Percentiles rank a stretch among this genome's conserved stretches.
Conservation (phyloP, 108 stramenopile genomes). For the Pseudonitzschia multiseries region DNA sequence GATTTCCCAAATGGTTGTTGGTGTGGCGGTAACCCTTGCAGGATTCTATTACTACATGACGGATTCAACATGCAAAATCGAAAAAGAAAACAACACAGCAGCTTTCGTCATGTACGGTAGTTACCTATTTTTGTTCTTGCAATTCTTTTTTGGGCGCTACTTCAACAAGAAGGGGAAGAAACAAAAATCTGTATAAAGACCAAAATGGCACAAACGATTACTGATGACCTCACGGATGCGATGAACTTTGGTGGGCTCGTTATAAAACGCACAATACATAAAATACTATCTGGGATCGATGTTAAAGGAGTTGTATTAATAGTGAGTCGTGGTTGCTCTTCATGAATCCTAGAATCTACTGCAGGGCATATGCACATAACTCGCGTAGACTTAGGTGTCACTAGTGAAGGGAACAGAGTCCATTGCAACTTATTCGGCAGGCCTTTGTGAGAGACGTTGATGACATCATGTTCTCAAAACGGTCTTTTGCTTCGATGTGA, state of each 20-base stretch:
- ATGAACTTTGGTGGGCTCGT: not conserved
- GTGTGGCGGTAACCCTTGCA: conserved; percentile 62
- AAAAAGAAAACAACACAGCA: conserved; percentile 75
- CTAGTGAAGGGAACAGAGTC: too few species aligned
- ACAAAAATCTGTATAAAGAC: not conserved
- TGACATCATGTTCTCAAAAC: too few species aligned
- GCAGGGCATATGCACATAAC: too few species aligned
- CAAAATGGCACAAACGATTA: not conserved
- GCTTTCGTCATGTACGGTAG: conserved; percentile 88
- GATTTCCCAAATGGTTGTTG: conserved; percentile 93
- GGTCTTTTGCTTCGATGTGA: too few species aligned
- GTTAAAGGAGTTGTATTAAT: too few species aligned
- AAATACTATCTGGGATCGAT: too few species aligned
- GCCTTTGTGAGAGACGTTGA: too few species aligned
- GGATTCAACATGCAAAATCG: conserved; percentile 8
- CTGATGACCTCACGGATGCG: not conserved
- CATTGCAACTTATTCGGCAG: too few species aligned
- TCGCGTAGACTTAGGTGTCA: too few species aligned
- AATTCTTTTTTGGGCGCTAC: conserved; percentile 85
- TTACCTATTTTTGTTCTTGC: conserved; percentile 81
- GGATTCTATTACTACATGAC: conserved; percentile 27
- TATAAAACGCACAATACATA: too few species aligned
- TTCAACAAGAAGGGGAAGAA: conserved; percentile 28
- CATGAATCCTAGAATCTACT: too few species aligned
- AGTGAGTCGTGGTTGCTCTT: too few species aligned